A percentile compares a stretch with the other conserved stretches of the same genome.
phyloP scores from a whole-genome alignment of 2,329 filamentous ascomycete genomes.

The Cladophialophora immunda region DNA sequence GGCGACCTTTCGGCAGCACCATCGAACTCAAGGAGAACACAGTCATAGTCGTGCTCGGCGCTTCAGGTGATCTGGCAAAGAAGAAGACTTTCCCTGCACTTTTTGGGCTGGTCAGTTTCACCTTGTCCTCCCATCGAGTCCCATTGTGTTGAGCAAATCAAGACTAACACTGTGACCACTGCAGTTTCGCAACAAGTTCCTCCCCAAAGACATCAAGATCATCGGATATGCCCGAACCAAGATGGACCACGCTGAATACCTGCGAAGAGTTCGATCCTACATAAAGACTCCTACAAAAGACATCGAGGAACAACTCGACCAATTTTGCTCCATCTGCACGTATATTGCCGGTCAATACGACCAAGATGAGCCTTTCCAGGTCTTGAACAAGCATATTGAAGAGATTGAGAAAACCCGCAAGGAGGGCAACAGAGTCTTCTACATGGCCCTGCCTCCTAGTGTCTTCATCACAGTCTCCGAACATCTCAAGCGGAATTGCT shows the following conservation, averaged over 20 bases:
- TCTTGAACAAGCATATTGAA: conserved; percentile 84
- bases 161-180: conserved; percentile 18
- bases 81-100: conserved; percentile 99
- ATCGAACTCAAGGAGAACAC: conserved; percentile 99
- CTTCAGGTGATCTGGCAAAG: conserved; percentile 97
- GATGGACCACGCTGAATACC: conserved; percentile 97
- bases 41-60: conserved; percentile 92
- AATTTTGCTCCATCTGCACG: conserved; percentile 86
- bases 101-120: conserved; percentile 86
- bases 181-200: conserved; percentile 98
- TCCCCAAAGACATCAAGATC: conserved; percentile 93
- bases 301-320: conserved; percentile 90
- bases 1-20: conserved; percentile 64
- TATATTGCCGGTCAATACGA: conserved; percentile 99
- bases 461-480: conserved; percentile 98
- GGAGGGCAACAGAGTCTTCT: conserved; percentile 93
- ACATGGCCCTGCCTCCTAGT: conserved; percentile 97
- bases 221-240: conserved; percentile 99
- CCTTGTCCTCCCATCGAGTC: conserved; percentile 1
- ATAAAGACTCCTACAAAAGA: conserved; percentile 99
- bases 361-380: conserved; percentile 90
- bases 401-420: conserved; percentile 82
- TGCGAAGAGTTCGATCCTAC: conserved; percentile 93
- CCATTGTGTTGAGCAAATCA: conserved; percentile 12
- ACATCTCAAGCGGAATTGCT: conserved; percentile 96